phyloP scores from a whole-genome alignment of 2,329 filamentous ascomycete genomes.

The Triangularia setosa region DNA sequence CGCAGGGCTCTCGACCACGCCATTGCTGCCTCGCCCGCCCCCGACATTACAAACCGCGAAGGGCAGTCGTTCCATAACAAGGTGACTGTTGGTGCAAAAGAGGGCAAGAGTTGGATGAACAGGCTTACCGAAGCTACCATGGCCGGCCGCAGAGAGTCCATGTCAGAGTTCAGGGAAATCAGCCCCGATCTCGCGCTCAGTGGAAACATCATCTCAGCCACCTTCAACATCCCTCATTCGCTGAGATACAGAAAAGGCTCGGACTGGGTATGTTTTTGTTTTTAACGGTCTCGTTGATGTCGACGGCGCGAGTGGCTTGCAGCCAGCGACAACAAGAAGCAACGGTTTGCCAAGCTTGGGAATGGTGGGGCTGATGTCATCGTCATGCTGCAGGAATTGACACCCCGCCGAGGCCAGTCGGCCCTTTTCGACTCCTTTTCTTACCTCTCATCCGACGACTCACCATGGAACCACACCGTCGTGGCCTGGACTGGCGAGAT shows the following conservation, averaged over 20 bases:
- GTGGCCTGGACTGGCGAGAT: constrained; percentile 96
- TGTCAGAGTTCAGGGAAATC: constrained; percentile 52
- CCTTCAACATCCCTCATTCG: constrained; percentile 60
- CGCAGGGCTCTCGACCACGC: constrained; percentile 22
- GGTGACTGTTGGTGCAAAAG: constrained; percentile 32
- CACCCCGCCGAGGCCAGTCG: constrained; percentile 77
- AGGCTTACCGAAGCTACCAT: constrained; percentile 41
- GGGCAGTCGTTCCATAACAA: constrained; percentile 22
- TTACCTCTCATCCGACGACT: constrained; percentile 77
- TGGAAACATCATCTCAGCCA: constrained; percentile 64
- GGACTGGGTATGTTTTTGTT: constrained; percentile 54
- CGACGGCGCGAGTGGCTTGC: not conserved
- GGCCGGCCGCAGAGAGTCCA: constrained; percentile 43
- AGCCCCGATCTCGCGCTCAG: constrained; percentile 56
- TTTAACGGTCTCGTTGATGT: not conserved
- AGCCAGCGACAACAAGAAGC: not conserved
- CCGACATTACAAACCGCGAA: constrained; percentile 18
- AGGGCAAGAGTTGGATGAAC: constrained; percentile 40
- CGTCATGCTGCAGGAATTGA: constrained; percentile 57
- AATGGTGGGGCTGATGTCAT: constrained; percentile 28
- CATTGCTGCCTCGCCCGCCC: constrained; percentile 25
- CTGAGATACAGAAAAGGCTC: constrained; percentile 54
- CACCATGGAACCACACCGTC: constrained; percentile 85
- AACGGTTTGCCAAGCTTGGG: constrained; percentile 14
- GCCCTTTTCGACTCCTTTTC: constrained; percentile 89